Base-by-base conservation (phyloP, 2,329 filamentous ascomycete species). In the Fusarium sp. region DNA sequence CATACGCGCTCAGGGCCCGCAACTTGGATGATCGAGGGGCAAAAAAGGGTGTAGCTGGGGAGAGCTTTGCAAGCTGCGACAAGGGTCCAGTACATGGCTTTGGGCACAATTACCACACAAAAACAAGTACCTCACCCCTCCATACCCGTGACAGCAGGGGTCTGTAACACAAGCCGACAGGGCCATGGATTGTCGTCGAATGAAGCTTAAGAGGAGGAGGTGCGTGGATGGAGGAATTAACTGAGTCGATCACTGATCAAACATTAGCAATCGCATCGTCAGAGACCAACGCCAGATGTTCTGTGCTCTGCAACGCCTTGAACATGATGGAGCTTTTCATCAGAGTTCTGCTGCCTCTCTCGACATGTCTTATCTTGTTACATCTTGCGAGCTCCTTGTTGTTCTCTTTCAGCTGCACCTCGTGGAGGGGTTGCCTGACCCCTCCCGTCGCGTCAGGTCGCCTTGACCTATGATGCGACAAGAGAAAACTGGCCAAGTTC, bases 101-200 rank as follows among this genome's bases (percentile, higher is more conserved):
- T 56, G 54, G 32, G 58, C 59, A 55, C 12, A 4, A 43, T 48
- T n/a, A 12, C 24, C 48, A 50, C 56, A 49, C 28, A 61, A 38
- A 48, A 19, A 19, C 34, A 65, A 60, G 71, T 73, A 73, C 56
- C 65, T 58, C 57, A 32, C 65, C 68, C 65, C 67, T 70, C 64
- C 58, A 68, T 67, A 30, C 36, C 46, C 15, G 45, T 28, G 44
- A 48, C 36, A 51, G 34, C 69, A 69, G 53, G 71, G 71, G 71
- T 73, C 54, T 70, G 70, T 56, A 60, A 73, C 71, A 69, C 53
- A 34, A 65, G 51, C 56, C 45, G 50, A 64, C 52, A 47, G 46
- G 45, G 32, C 53, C 43, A 60, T 54, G 50, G 66, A 52, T 34
- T 55, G 52, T 45, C 30, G 49, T 68, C 54, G 55, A 70, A 68